Base-by-base conservation (phyloP, 495 filamentous ascomycete species). In the Penicillium fimorum region DNA sequence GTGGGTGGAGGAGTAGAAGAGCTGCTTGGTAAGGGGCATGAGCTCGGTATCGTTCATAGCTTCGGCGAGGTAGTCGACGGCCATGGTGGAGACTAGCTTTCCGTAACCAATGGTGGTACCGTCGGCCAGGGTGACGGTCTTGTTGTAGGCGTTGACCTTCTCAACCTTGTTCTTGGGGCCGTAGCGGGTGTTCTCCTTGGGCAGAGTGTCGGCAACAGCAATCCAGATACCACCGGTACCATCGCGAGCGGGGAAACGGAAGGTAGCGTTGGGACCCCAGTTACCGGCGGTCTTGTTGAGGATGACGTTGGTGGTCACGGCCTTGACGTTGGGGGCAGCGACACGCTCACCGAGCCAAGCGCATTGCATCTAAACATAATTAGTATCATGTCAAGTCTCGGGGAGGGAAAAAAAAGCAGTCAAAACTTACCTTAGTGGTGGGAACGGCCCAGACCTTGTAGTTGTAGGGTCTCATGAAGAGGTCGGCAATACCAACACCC, bases 381-480 rank as follows among this genome's bases (percentile, higher is more conserved):
- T 3, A 53, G 18, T 4, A 57, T 18, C 3, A 13, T 48, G n/a
- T 37, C 17, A 1, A 35, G 35, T 30, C 11, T 5, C 11, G 30
- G 22, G 22, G 22, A 2, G 6, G 17, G 33, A 53, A 22, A 48
- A 41, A 15, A 9, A 33, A 51, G 18, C 15, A 8, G 8, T 8
- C 22, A 18, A 18, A 52, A 52, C 78, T 59, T 82, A 97, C 94
- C 88, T 95, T 96, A 56, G 89, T 95, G 25, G 95, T 97, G 38
- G 95, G 94, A 66, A 97, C 93, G 55, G 94, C 95, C 94, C 94
- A 99, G 69, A 97, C 94, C 79, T 99, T 99, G 86, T 85, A 97
- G 84, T 99, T 99, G 84, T 99, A 99, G 44, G 94, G 94, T 65
- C 95, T 79, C 94, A 99, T 99, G 86, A 99, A 99, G 52, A 92